A percentile compares a stretch with the other conserved stretches of the same genome.
These are phyloP conservation scores for Starmerella lactis-condensi DNA, from an alignment of 805 yeast genomes.

Conservation along the genomic window DNA sequence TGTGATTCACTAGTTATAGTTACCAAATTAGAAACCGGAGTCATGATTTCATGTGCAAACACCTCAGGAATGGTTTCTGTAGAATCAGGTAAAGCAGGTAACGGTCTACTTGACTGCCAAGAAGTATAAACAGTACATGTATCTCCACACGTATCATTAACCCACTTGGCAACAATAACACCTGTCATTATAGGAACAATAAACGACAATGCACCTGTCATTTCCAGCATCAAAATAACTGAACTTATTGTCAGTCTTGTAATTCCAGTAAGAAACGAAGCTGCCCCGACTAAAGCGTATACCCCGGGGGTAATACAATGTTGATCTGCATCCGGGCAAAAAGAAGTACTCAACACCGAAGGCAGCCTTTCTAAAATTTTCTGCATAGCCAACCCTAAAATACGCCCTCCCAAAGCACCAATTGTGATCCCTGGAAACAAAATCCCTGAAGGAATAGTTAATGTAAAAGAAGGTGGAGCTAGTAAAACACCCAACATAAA, in stretches of 20 bases:
- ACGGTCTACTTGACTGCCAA: constrained; percentile 4
- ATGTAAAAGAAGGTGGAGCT: constrained; percentile 53
- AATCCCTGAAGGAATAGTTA: constrained; percentile 80
- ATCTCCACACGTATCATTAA: constrained; percentile 42
- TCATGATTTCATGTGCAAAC: constrained; percentile 9
- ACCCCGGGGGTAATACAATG: constrained; percentile 67
- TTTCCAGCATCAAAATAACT: constrained; percentile 63
- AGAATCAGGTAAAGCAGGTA: constrained; percentile 10
- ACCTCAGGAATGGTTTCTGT: constrained; percentile 7
- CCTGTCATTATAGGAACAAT: constrained; percentile 74
- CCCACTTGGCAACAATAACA: constrained; percentile 54
- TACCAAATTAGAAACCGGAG: too few species aligned
- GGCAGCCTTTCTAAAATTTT: constrained; percentile 36
- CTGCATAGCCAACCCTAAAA: constrained; percentile 59
- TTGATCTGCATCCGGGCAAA: constrained; percentile 27
- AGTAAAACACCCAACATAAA: constrained; percentile 36
- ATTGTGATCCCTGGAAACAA: constrained; percentile 94
- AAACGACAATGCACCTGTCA: constrained; percentile 71
- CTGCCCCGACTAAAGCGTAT: constrained; percentile 78
- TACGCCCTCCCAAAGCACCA: constrained; percentile 87
- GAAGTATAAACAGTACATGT: constrained; percentile 26
- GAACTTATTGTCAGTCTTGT: constrained; percentile 65
- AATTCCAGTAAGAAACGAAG: constrained; percentile 60
- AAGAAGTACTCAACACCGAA: constrained; percentile 12
- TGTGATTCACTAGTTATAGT: neutral